Percentiles rank a stretch among this genome's conserved stretches.
These are phyloP conservation scores for Danielia oregonensis DNA, from an alignment of 805 yeast species.

Conservation along the genomic window DNA sequence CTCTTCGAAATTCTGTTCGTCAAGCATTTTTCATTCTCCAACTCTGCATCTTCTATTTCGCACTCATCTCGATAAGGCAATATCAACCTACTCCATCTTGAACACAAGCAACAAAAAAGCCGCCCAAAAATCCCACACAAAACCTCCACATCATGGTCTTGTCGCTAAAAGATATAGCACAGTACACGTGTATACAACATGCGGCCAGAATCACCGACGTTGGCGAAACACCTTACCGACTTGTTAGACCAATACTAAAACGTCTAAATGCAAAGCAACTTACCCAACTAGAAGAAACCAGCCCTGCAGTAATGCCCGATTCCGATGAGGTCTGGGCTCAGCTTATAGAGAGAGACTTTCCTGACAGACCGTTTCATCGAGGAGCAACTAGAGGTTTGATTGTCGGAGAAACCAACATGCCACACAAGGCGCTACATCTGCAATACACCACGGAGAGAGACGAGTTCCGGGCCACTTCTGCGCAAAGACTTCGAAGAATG, in stretches of 20 bases:
- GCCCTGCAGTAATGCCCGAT: constrained; percentile 40
- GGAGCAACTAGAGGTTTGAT: constrained; percentile 4
- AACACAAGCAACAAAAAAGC: no score
- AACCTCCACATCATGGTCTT: constrained; percentile 7
- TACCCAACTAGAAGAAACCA: constrained; percentile 34
- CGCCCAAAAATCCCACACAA: no score
- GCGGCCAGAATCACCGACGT: constrained; percentile 16
- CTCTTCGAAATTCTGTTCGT: no score
- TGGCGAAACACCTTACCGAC: constrained; percentile 37
- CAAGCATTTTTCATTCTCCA: no score
- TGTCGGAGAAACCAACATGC: constrained; percentile 17
- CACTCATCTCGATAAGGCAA: no score
- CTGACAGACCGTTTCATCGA: constrained; percentile 34
- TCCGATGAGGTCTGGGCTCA: constrained; percentile 45
- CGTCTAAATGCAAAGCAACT: constrained; percentile 43
- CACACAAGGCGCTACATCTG: constrained; percentile 37
- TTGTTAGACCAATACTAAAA: constrained; percentile 44
- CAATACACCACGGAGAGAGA: constrained; percentile 40
- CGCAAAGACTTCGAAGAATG: constrained; percentile 40
- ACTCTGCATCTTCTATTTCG: no score
- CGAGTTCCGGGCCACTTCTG: constrained; percentile 39
- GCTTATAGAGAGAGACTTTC: constrained; percentile 46
- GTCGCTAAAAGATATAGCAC: constrained; percentile 12
- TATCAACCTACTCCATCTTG: no score
- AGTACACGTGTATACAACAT: constrained; percentile 10